These are phyloP conservation scores for Ceratobasidium sp. DNA, from an alignment of 1,284 basidiomycete genomes.

Conservation along the genomic window DNA sequence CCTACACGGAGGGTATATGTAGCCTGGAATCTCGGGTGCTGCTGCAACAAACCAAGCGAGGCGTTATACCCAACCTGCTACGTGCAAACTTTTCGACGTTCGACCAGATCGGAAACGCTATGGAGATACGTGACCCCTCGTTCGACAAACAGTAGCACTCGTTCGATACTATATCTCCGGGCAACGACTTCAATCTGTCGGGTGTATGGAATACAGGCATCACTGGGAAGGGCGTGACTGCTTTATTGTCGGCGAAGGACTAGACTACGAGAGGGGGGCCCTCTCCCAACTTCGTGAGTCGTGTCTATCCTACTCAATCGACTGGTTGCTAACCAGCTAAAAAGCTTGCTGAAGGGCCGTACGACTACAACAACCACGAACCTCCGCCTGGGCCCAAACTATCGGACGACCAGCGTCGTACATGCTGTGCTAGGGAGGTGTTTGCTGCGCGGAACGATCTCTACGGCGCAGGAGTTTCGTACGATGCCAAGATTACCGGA, in stretches of 20 bases:
- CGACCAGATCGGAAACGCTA: slow-evolving; percentile 68
- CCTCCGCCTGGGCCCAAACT: slow-evolving; percentile 89
- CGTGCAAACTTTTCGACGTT: slow-evolving; percentile 57
- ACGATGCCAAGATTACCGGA: slow-evolving; percentile 91
- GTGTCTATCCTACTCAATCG: background rate
- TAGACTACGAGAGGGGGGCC: slow-evolving; percentile 92
- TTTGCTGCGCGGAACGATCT: slow-evolving; percentile 95
- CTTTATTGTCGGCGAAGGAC: slow-evolving; percentile 94
- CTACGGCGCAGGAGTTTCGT: slow-evolving; percentile 96
- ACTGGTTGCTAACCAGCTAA: slow-evolving; percentile 14
- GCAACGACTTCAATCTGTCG: slow-evolving; percentile 65
- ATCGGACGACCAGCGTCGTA: slow-evolving; percentile 97
- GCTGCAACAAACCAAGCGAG: slow-evolving; percentile 73
- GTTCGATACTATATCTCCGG: slow-evolving; percentile 78
- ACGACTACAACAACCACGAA: slow-evolving; percentile 97
- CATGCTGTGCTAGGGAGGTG: slow-evolving; percentile 97
- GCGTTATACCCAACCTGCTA: slow-evolving; percentile 53
- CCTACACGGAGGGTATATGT: slow-evolving; percentile 66
- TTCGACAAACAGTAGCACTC: slow-evolving; percentile 95
- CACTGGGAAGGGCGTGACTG: slow-evolving; percentile 87
- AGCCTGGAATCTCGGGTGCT: slow-evolving; percentile 71
- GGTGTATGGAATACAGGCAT: slow-evolving; percentile 78
- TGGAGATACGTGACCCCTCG: slow-evolving; percentile 86
- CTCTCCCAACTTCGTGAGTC: slow-evolving; percentile 89
- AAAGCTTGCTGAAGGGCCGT: slow-evolving; percentile 89